Conservation (phyloP, 2,329 filamentous ascomycete genomes). For the Blastomyces silverae region DNA sequence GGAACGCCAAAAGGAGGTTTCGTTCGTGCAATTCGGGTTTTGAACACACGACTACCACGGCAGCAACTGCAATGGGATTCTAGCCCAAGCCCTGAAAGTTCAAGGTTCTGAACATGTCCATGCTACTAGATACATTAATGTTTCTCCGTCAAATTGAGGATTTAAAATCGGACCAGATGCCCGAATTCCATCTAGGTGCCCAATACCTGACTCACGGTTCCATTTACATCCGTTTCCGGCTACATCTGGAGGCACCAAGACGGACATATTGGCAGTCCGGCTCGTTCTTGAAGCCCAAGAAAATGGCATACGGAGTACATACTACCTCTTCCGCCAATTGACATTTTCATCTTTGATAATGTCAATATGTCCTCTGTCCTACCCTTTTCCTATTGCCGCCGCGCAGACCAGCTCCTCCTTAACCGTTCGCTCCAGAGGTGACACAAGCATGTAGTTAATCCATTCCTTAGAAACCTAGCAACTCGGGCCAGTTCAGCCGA, state of each 20-base stretch:
- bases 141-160: not conserved
- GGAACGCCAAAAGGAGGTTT: conserved; percentile 22
- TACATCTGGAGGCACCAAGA: not conserved
- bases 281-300: not conserved
- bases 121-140: not conserved
- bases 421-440: not conserved
- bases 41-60: not conserved
- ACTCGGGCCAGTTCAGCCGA: not conserved
- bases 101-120: not conserved
- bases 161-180: not conserved
- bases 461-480: not conserved
- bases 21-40: conserved; percentile 20
- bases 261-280: not conserved
- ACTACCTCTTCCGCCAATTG: not conserved
- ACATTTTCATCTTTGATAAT: not conserved
- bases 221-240: not conserved
- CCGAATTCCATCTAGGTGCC: not conserved
- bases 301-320: not conserved
- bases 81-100: not conserved
- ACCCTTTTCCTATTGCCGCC: not conserved
- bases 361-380: not conserved
- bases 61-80: not conserved
- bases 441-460: not conserved
- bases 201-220: too few species aligned
- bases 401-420: not conserved